Evolutionary conservation across 768 basidiomycete genomes (phyloP).

Genomic region (Xerocomellus amylosporus): DNA sequence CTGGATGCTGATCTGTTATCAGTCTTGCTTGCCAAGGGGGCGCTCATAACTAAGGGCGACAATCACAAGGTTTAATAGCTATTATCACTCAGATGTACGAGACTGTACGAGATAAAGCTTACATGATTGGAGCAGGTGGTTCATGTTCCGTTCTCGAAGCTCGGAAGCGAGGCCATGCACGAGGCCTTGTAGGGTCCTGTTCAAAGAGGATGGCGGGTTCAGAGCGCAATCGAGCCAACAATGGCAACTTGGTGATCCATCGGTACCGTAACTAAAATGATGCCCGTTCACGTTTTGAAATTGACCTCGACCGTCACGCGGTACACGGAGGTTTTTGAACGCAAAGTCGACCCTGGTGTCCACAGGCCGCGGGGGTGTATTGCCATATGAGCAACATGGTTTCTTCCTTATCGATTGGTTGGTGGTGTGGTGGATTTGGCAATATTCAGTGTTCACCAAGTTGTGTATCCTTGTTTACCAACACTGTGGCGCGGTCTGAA

Average conservation of each 20-base stretch:
- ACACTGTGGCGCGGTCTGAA: conserved; percentile 17
- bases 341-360: conserved; percentile 6
- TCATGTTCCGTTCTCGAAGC: conserved; percentile 24
- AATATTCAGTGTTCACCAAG: neutral
- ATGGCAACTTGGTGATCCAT: conserved; percentile 26
- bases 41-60: conserved; percentile 6
- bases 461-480: conserved; percentile 31
- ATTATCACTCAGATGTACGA: neutral
- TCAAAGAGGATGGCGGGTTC: conserved; percentile 14
- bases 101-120: conserved; percentile 6
- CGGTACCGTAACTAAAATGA: conserved; percentile 33
- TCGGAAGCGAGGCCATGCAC: conserved; percentile 26
- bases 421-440: neutral
- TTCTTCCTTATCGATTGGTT: conserved; percentile 5
- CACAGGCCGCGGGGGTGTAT: neutral
- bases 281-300: conserved; percentile 27
- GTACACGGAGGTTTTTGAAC: conserved; percentile 17
- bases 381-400: neutral
- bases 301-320: conserved; percentile 24
- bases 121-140: conserved; percentile 20
- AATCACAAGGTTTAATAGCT: neutral
- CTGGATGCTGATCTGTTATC: neutral
- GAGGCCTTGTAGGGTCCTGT: conserved; percentile 17
- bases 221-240: conserved; percentile 12
- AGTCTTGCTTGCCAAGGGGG: conserved; percentile 4